These are phyloP conservation scores for Rosa lucieae DNA, from an alignment of 306 rosid genomes.

Conservation along the genomic window DNA sequence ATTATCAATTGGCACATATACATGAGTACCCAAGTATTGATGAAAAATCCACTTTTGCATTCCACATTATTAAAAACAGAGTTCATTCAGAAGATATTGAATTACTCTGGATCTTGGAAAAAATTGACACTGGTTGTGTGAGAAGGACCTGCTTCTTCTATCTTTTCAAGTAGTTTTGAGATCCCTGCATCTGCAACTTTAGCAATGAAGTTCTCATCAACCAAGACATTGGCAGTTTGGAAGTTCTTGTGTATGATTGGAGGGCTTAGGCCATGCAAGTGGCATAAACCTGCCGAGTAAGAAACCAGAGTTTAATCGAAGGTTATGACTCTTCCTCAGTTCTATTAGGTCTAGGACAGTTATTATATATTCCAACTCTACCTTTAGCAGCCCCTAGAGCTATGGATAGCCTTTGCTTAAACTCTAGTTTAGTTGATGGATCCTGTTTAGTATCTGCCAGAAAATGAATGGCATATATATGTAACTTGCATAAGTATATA, in stretches of 20 bases:
- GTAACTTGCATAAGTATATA: not conserved
- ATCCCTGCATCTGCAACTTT: constrained; percentile 49
- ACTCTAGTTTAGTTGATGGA: constrained; percentile 40
- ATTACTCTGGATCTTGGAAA: constrained; percentile 52
- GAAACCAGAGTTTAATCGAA: not conserved
- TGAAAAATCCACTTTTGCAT: not conserved
- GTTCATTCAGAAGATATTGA: constrained; percentile 11
- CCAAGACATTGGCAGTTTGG: constrained; percentile 49
- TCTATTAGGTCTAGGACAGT: not conserved
- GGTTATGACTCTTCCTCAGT: not conserved
- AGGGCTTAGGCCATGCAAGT: constrained; percentile 46
- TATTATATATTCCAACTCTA: constrained; percentile 7
- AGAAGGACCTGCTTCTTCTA: constrained; percentile 47
- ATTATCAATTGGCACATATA: constrained; percentile 4
- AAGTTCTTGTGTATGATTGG: constrained; percentile 41
- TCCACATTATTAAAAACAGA: constrained; percentile 6
- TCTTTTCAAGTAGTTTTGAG: constrained; percentile 33
- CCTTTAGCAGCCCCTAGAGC: constrained; percentile 52
- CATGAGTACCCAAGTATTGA: not conserved
- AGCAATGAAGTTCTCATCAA: constrained; percentile 48
- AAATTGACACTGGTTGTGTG: constrained; percentile 32
- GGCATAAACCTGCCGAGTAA: constrained; percentile 41
- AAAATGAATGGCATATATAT: not conserved
- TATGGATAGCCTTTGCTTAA: constrained; percentile 48
- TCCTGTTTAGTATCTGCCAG: constrained; percentile 28